phyloP scores from a whole-genome alignment of 2,329 filamentous ascomycete genomes.

The Epichloe amarillans region DNA sequence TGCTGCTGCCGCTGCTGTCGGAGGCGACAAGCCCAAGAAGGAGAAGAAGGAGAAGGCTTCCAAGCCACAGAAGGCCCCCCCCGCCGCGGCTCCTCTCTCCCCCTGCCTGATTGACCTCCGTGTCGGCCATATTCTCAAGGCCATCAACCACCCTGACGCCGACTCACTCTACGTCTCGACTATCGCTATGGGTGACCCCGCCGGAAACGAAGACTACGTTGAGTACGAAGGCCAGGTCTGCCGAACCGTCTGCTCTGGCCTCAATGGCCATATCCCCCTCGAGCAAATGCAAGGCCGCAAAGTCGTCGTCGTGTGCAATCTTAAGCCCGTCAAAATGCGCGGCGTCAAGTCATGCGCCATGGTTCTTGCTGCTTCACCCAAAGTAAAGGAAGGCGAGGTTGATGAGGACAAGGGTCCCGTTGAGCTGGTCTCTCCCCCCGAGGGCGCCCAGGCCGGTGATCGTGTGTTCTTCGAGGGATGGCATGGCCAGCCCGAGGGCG shows the following conservation, averaged over 20 bases:
- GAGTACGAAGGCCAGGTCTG: constrained; percentile 86
- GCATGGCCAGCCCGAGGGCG: constrained; percentile 81
- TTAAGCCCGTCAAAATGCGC: constrained; percentile 99
- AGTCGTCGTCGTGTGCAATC: constrained; percentile 89
- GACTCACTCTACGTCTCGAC: constrained; percentile 93
- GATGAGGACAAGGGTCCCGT: constrained; percentile 81
- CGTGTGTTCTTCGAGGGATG: constrained; percentile 89
- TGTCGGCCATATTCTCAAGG: constrained; percentile 94
- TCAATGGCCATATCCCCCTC: constrained; percentile 84
- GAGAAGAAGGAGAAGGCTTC: constrained; percentile 85
- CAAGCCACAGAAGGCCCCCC: constrained; percentile 55
- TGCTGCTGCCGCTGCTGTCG: constrained; percentile 21
- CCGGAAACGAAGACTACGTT: constrained; percentile 69
- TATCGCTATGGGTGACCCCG: constrained; percentile 81
- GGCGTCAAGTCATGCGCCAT: constrained; percentile 68
- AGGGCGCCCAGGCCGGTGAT: constrained; percentile 67
- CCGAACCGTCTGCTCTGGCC: constrained; percentile 90
- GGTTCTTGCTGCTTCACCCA: constrained; percentile 91
- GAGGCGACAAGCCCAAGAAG: constrained; percentile 47
- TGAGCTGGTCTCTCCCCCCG: constrained; percentile 79
- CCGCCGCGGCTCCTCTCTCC: constrained; percentile 59
- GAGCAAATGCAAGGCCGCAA: constrained; percentile 96
- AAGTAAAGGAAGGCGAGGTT: constrained; percentile 64
- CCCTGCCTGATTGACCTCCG: constrained; percentile 91
- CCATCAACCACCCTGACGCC: constrained; percentile 88